phyloP scores from a whole-genome alignment of 495 filamentous ascomycete genomes.

The Penicillium lagena region DNA sequence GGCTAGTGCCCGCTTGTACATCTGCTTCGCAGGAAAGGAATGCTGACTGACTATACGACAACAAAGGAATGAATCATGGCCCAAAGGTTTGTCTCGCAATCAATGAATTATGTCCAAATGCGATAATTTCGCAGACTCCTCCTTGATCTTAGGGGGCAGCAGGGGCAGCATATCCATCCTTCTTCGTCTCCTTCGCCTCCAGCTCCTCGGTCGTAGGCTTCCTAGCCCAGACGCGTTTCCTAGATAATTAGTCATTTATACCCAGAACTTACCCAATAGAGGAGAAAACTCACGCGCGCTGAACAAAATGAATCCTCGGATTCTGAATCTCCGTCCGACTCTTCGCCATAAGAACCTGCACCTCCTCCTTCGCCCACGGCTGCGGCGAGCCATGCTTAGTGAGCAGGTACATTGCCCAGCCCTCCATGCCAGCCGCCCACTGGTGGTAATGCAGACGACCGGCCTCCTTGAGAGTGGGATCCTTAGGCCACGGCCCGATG shows the following conservation, averaged over 20 bases:
- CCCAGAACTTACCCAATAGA: neutral
- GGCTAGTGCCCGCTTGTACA: no score
- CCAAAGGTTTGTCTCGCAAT: no score
- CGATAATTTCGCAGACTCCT: no score
- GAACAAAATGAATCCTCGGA: conserved; percentile 3
- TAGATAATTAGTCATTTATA: neutral
- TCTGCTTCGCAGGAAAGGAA: no score
- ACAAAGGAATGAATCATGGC: no score
- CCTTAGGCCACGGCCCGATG: conserved; percentile 7
- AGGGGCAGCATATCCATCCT: no score
- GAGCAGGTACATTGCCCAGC: conserved; percentile 3
- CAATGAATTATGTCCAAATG: no score
- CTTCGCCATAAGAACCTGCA: conserved; percentile 5
- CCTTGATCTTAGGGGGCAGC: no score
- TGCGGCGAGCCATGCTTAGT: conserved; percentile 2
- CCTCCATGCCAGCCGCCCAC: conserved; percentile 9
- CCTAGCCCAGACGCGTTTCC: conserved; percentile 1
- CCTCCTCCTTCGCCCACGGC: conserved; percentile 8
- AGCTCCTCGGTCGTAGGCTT: conserved; percentile 49
- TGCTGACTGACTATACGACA: no score
- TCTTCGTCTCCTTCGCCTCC: conserved; percentile 44
- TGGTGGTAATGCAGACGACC: conserved; percentile 3
- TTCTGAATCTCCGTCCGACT: conserved; percentile 1
- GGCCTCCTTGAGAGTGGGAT: conserved; percentile 3
- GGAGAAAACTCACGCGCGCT: conserved; percentile 1